Evolutionary conservation across 108 stramenopile genomes (phyloP).

Genomic region (Skeletonema marinoi): DNA sequence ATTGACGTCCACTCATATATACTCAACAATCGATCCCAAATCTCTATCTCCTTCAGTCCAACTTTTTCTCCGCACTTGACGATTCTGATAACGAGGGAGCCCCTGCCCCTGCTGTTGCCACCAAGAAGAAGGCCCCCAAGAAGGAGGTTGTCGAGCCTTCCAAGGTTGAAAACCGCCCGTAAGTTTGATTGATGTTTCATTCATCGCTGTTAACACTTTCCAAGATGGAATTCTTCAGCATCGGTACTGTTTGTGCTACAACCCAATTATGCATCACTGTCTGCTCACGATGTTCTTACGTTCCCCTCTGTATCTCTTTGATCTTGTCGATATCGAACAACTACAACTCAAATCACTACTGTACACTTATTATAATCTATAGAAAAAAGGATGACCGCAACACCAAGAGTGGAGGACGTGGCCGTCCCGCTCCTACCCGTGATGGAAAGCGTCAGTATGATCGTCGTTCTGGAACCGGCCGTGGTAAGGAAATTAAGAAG

Average conservation of each 20-base stretch:
- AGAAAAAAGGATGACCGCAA: conserved; percentile 68
- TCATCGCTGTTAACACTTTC: neutral
- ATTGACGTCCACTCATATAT: neutral
- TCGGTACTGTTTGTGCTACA: neutral
- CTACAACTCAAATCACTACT: neutral
- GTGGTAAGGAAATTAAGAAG: conserved; percentile 91
- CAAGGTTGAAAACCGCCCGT: conserved; percentile 60
- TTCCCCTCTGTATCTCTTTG: conserved; percentile 2
- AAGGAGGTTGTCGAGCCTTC: conserved; percentile 62
- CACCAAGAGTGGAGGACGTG: conserved; percentile 83
- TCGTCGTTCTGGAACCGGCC: conserved; percentile 89
- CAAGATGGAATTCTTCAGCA: neutral
- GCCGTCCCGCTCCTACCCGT: conserved; percentile 59
- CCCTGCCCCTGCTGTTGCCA: conserved; percentile 23
- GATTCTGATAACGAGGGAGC: conserved; percentile 82
- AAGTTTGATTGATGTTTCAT: conserved; percentile 7
- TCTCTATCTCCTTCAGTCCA: conserved; percentile 34
- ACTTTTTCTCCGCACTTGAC: conserved; percentile 90
- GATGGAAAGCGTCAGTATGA: conserved; percentile 90
- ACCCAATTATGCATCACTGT: neutral
- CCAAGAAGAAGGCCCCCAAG: conserved; percentile 61
- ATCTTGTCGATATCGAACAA: neutral
- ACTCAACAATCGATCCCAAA: neutral
- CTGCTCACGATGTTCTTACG: neutral
- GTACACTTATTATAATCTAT: neutral